These are phyloP conservation scores for Naganishia onofrii DNA, from an alignment of 768 basidiomycete species.

Conservation along the genomic window DNA sequence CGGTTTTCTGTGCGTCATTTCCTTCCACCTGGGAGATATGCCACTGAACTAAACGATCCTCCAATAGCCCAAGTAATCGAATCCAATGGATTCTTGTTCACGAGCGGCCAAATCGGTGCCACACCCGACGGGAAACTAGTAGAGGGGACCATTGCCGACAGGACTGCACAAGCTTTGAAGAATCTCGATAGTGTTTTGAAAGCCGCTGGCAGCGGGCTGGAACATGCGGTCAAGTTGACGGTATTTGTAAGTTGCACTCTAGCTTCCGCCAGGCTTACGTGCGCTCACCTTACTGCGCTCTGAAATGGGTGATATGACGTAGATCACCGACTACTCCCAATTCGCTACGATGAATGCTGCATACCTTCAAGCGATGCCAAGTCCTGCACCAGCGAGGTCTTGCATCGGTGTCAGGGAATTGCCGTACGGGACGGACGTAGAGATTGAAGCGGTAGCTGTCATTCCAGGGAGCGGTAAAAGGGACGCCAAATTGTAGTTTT, in stretches of 20 bases:
- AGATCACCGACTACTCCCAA: slow-evolving; percentile 41
- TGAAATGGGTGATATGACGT: neutral
- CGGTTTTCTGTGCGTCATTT: slow-evolving; percentile 4
- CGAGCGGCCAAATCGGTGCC: slow-evolving; percentile 35
- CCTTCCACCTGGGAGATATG: neutral
- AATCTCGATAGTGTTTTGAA: slow-evolving; percentile 48
- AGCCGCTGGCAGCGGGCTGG: slow-evolving; percentile 42
- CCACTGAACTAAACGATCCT: neutral
- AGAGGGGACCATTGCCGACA: slow-evolving; percentile 29
- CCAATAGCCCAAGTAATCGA: slow-evolving; percentile 32
- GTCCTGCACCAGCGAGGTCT: slow-evolving; percentile 49
- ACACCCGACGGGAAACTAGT: slow-evolving; percentile 32
- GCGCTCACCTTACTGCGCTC: too few species aligned
- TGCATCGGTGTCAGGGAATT: slow-evolving; percentile 48
- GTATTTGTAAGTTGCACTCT: slow-evolving; percentile 36
- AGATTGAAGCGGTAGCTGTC: slow-evolving; percentile 47
- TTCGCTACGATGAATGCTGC: neutral
- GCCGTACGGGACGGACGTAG: slow-evolving; percentile 48
- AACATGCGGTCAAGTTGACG: slow-evolving; percentile 48
- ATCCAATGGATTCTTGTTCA: slow-evolving; percentile 35
- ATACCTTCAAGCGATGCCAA: slow-evolving; percentile 41
- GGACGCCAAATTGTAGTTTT: too few species aligned
- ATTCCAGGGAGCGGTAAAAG: neutral
- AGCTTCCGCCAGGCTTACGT: neutral
- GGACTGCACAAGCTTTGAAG: slow-evolving; percentile 27